phyloP scores from a whole-genome alignment of 1,284 basidiomycete species.

The Singerocomus inundabilis region DNA sequence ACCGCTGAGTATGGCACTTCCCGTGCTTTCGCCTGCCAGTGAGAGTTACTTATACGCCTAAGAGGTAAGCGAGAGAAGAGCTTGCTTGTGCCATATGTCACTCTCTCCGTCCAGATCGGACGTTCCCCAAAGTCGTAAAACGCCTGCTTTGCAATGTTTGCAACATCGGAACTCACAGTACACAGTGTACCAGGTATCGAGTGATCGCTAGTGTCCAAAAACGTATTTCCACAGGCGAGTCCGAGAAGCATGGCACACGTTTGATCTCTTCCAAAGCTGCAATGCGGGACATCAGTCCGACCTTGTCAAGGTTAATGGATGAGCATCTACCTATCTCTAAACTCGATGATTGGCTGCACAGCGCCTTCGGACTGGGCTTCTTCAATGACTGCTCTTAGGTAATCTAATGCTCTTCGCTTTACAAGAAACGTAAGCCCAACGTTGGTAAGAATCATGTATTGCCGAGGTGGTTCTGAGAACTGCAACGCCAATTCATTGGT shows the following conservation, averaged over 20 bases:
- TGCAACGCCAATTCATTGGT: slow-evolving; percentile 84
- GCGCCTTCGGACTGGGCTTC: slow-evolving; percentile 68
- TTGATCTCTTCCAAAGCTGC: slow-evolving; percentile 84
- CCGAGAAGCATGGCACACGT: slow-evolving; percentile 91
- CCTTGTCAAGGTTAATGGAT: slow-evolving; percentile 2
- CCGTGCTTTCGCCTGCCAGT: slow-evolving; percentile 59
- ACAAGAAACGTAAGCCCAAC: slow-evolving; percentile 79
- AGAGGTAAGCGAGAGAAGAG: slow-evolving; percentile 23
- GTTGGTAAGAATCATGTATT: slow-evolving; percentile 86
- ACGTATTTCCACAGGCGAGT: slow-evolving; percentile 73
- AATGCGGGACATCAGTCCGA: slow-evolving; percentile 3
- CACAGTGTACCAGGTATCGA: slow-evolving; percentile 49
- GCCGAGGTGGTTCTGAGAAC: slow-evolving; percentile 66
- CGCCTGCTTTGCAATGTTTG: slow-evolving; percentile 69
- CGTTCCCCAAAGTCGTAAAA: slow-evolving; percentile 85
- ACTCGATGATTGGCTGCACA: slow-evolving; percentile 68
- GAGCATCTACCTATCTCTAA: slow-evolving; percentile 60
- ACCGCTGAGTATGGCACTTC: slow-evolving; percentile 80
- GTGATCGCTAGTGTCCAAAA: slow-evolving; percentile 54
- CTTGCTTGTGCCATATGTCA: slow-evolving; percentile 65
- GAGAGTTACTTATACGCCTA: background rate
- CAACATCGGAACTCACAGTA: slow-evolving; percentile 58
- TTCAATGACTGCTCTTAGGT: slow-evolving; percentile 71
- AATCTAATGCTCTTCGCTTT: slow-evolving; percentile 85
- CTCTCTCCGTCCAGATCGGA: slow-evolving; percentile 74